Percentiles rank a stretch among this genome's conserved stretches.
Conservation (phyloP, 2,329 filamentous ascomycete species). For the Escovopsis sp. region DNA sequence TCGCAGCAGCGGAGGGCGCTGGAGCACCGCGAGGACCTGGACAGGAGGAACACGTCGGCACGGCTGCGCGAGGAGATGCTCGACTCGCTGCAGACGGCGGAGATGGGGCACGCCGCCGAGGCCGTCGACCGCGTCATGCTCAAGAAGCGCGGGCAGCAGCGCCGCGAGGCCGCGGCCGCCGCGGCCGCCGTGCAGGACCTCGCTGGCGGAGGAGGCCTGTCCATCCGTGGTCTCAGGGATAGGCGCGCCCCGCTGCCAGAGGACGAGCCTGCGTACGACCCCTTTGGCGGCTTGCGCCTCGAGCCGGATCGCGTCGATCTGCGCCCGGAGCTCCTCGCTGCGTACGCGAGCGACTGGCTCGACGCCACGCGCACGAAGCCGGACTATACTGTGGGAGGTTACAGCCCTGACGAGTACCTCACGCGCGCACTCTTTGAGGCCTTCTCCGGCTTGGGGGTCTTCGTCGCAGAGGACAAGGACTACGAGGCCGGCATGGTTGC, state of each 20-base stretch:
- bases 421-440: slow-evolving; percentile 71
- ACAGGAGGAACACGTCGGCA: slow-evolving; percentile 51
- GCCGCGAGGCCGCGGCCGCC: slow-evolving; percentile 20
- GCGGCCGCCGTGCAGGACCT: slow-evolving; percentile 9
- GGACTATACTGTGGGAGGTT: slow-evolving; percentile 62
- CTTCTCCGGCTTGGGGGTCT: slow-evolving; percentile 77
- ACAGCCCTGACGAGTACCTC: slow-evolving; percentile 69
- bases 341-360: slow-evolving; percentile 64
- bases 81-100: slow-evolving; percentile 48
- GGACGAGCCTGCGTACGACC: slow-evolving; percentile 72
- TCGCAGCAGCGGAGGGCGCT: slow-evolving; percentile 43
- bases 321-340: slow-evolving; percentile 28
- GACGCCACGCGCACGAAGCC: slow-evolving; percentile 50
- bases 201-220: slow-evolving; percentile 23
- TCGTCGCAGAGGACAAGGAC: slow-evolving; percentile 62
- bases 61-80: slow-evolving; percentile 54
- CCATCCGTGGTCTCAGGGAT: slow-evolving; percentile 70
- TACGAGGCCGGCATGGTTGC: slow-evolving; percentile 17
- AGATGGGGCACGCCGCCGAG: slow-evolving; percentile 42
- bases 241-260: slow-evolving; percentile 29
- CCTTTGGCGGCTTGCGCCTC: slow-evolving; percentile 64
- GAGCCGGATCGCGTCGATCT: slow-evolving; percentile 55
- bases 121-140: slow-evolving; percentile 47
- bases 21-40: slow-evolving; percentile 51
- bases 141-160: slow-evolving; percentile 53